Evolutionary conservation across 495 filamentous ascomycete genomes (phyloP).

Genomic region (Xylaria intraflava): DNA sequence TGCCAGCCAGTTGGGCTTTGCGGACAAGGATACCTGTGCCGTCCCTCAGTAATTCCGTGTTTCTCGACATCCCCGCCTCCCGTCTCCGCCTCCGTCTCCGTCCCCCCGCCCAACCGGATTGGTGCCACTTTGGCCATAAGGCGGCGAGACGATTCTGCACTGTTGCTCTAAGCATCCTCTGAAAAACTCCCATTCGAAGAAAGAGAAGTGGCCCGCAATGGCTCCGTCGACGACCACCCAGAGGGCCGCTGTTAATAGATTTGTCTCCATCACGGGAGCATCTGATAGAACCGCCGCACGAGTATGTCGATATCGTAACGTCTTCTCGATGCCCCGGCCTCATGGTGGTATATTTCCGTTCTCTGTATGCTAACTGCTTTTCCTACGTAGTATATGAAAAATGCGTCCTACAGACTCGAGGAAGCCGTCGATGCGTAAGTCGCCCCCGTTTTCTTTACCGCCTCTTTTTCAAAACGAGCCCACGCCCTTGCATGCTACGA

Average conservation of each 20-base stretch:
- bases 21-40: too few species aligned
- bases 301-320: constrained; percentile 31
- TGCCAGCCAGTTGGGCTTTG: too few species aligned
- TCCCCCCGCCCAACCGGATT: too few species aligned
- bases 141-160: neutral
- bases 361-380: constrained; percentile 16
- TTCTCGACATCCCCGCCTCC: neutral
- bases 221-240: constrained; percentile 41
- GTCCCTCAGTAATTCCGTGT: too few species aligned
- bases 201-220: constrained; percentile 26
- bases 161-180: neutral
- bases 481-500: neutral
- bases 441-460: constrained; percentile 1
- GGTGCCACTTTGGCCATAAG: too few species aligned
- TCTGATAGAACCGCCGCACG: constrained; percentile 44
- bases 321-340: constrained; percentile 3
- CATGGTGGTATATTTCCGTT: too few species aligned
- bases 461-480: neutral
- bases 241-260: constrained; percentile 45
- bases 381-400: constrained; percentile 31
- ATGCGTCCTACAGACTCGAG: constrained; percentile 41
- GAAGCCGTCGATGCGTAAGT: constrained; percentile 48
- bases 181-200: neutral
- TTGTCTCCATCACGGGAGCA: constrained; percentile 47
- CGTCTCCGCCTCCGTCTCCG: neutral